Conservation (phyloP, 2,329 filamentous ascomycete genomes). For the Arthrobotrys megalospora region DNA sequence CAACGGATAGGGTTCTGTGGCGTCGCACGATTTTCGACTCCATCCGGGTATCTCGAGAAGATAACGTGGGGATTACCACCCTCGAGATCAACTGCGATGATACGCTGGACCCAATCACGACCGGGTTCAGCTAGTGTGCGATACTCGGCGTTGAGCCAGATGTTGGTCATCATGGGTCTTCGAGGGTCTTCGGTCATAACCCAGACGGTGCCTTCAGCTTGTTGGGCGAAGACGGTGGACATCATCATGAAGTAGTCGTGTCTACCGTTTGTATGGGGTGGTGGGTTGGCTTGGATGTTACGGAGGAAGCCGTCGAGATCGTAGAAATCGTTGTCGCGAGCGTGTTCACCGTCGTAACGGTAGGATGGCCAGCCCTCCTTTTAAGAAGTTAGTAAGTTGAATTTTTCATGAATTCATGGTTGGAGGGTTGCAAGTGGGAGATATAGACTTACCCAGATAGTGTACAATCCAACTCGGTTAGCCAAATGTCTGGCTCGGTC, state of each 20-base stretch:
- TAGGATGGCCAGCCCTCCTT: slow-evolving; percentile 45
- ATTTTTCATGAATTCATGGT: not conserved
- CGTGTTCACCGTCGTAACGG: slow-evolving; percentile 26
- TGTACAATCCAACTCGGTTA: slow-evolving; percentile 13
- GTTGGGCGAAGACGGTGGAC: slow-evolving; percentile 36
- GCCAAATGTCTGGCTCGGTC: slow-evolving; percentile 28
- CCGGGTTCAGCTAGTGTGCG: slow-evolving; percentile 16
- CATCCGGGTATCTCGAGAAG: slow-evolving; percentile 18
- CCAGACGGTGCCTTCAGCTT: slow-evolving; percentile 36
- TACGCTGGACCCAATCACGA: slow-evolving; percentile 15
- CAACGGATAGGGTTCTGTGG: slow-evolving; percentile 18
- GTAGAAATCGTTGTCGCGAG: slow-evolving; percentile 43
- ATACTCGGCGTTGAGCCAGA: slow-evolving; percentile 34
- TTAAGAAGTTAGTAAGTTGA: not conserved
- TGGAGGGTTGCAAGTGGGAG: not conserved
- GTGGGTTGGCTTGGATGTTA: slow-evolving; percentile 22
- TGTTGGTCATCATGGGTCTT: slow-evolving; percentile 32
- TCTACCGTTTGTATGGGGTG: slow-evolving; percentile 26
- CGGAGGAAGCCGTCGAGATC: slow-evolving; percentile 27
- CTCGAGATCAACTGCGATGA: slow-evolving; percentile 21
- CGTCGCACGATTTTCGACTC: not conserved
- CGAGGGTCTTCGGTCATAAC: slow-evolving; percentile 49
- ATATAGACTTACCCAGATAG: slow-evolving; percentile 8
- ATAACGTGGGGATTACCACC: slow-evolving; percentile 25
- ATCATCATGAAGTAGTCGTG: slow-evolving; percentile 42